Evolutionary conservation across 306 rosid genomes (phyloP), one percentile per base, ranked within the genome.

Genomic region (Prinsepia uniflora): DNA sequence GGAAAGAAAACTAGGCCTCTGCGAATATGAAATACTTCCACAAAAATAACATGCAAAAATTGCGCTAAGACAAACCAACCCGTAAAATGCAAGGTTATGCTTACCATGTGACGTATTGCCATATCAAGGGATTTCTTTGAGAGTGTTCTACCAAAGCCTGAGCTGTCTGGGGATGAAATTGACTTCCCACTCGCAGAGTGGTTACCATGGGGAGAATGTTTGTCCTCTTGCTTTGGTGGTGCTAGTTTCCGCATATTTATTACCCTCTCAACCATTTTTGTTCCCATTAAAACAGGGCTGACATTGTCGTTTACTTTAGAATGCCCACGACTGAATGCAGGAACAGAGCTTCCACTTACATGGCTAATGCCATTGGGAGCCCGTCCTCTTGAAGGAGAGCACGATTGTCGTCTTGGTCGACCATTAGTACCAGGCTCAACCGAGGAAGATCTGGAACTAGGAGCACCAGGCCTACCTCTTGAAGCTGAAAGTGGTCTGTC

Each of bases 401-500:
- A 92, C 12, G 98, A 92, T 77, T 88, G 96, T 67, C 96, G 81
- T 56, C 88, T 86, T 65, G 98, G 91, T 73, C 98, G 88, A 79
- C 89, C 88, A 72, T 79, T 80, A 56, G 91, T 67, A 74, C 83
- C 78, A 62, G 96, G 96, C 82, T 92, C 98, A 42, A 90, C 80
- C 60, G 98, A 92, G 36, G 98, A 88, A 49, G 96, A 92, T n/a
- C 96, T 84, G 42, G 92, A 77, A 65, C 84, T 88, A 62, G 96
- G 96, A 73, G 92, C 92, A 81, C 96, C 98, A 63, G 98, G 98
- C 81, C 98, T 89, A 72, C 98, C 96, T 86, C 98, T 88, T 13
- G 88, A 74, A 39, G 87, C 96, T 62, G 98, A 92, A 20, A 88
- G 82, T 67, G 98, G 93, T 76, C 98, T 84, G 5, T 88, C 96